Evolutionary conservation across 805 yeast species (phyloP).

Genomic region (Pichia scutulata): DNA sequence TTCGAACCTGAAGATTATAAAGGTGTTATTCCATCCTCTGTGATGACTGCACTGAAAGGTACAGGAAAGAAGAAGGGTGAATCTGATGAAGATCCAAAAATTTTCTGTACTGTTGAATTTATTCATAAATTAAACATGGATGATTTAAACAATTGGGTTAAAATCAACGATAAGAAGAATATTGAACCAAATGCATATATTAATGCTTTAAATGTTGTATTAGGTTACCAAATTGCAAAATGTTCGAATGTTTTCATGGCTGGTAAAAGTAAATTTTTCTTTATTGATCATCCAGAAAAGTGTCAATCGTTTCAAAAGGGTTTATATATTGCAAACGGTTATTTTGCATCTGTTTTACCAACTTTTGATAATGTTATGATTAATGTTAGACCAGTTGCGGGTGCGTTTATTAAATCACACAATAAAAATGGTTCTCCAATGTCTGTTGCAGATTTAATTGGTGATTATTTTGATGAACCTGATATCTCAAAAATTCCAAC

Average conservation of each 20-base stretch:
- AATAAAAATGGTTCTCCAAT: slow-evolving; percentile 19
- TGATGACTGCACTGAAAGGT: slow-evolving; percentile 8
- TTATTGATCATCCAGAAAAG: slow-evolving; percentile 18
- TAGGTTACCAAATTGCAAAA: slow-evolving; percentile 20
- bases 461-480: slow-evolving; percentile 17
- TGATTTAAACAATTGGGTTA: slow-evolving; percentile 15
- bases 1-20: slow-evolving; percentile 16
- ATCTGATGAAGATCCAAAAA: slow-evolving; percentile 7
- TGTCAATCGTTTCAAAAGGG: slow-evolving; percentile 22
- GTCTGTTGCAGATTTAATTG: slow-evolving; percentile 21
- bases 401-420: slow-evolving; percentile 23
- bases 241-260: slow-evolving; percentile 16
- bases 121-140: slow-evolving; percentile 18
- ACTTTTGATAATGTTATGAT: slow-evolving; percentile 22
- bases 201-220: slow-evolving; percentile 17
- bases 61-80: not conserved
- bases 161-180: slow-evolving; percentile 13
- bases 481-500: slow-evolving; percentile 11
- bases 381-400: slow-evolving; percentile 24
- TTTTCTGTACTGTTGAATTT: slow-evolving; percentile 17
- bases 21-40: slow-evolving; percentile 16
- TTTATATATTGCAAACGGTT: slow-evolving; percentile 24
- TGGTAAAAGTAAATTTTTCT: slow-evolving; percentile 20
- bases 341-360: slow-evolving; percentile 25
- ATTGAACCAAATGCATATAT: slow-evolving; percentile 20